phyloP scores from a whole-genome alignment of 129 eudicot genomes.

The Heracleum sosnowskyi region DNA sequence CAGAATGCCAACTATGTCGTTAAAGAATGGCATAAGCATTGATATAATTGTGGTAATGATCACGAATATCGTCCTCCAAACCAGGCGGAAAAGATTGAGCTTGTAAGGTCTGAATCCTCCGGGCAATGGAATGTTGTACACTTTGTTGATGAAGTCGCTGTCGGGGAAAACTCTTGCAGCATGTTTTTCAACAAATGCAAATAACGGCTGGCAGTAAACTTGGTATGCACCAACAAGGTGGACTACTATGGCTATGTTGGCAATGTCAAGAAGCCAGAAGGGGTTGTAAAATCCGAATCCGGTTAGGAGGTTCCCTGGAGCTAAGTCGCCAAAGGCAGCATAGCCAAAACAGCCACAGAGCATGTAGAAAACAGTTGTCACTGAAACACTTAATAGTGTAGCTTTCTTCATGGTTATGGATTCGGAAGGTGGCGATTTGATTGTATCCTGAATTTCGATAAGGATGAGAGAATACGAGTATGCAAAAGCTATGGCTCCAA shows the following conservation, averaged over 20 bases:
- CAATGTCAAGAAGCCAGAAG: conserved; percentile 60
- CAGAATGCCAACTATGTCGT: conserved; percentile 61
- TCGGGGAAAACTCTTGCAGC: conserved; percentile 34
- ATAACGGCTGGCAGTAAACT: conserved; percentile 60
- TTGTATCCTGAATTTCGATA: conserved; percentile 56
- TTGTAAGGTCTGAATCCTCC: conserved; percentile 28
- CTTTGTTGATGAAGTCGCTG: conserved; percentile 37
- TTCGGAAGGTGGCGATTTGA: conserved; percentile 54
- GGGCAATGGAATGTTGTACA: conserved; percentile 22
- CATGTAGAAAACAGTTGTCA: conserved; percentile 52
- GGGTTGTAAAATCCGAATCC: conserved; percentile 63
- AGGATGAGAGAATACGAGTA: conserved; percentile 51
- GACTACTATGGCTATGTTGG: conserved; percentile 58
- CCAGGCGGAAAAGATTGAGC: conserved; percentile 37
- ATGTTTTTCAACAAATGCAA: conserved; percentile 40
- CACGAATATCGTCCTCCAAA: conserved; percentile 50
- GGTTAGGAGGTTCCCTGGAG: conserved; percentile 70
- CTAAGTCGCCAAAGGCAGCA: conserved; percentile 61
- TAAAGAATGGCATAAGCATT: conserved; percentile 59
- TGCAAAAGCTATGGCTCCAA: conserved; percentile 59
- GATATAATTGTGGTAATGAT: conserved; percentile 41
- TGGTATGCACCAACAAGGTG: conserved; percentile 69
- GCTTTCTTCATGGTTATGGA: conserved; percentile 54
- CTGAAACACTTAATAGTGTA: conserved; percentile 37
- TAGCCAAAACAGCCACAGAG: conserved; percentile 68